Evolutionary conservation across 1,284 basidiomycete genomes (phyloP).

Genomic region (Bjerkandera adusta): DNA sequence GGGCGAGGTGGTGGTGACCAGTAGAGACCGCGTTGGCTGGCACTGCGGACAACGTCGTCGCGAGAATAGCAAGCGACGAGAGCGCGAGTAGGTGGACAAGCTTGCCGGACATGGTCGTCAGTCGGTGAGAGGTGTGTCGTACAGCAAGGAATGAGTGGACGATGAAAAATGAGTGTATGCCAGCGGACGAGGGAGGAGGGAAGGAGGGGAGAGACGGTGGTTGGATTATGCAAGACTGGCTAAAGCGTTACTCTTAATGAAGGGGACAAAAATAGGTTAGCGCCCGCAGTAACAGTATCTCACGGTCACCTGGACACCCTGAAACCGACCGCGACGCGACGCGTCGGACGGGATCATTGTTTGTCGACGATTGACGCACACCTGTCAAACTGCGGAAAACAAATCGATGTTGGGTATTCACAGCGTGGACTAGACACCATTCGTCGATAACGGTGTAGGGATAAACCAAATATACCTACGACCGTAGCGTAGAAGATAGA

Average conservation of each 20-base stretch:
- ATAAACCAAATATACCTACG: too few species aligned
- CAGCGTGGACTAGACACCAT: too few species aligned
- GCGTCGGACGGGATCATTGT: too few species aligned
- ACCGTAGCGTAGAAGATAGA: too few species aligned
- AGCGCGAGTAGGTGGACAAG: conserved; percentile 56
- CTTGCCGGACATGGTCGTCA: conserved; percentile 48
- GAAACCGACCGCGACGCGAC: background rate
- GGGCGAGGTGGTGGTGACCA: conserved; percentile 25
- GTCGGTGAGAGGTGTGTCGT: conserved; percentile 7
- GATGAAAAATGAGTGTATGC: conserved; percentile 34
- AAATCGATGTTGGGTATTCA: too few species aligned
- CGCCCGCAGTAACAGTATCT: conserved; percentile 1
- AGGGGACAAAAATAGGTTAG: too few species aligned
- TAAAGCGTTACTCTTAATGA: too few species aligned
- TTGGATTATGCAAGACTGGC: too few species aligned
- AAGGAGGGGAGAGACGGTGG: conserved; percentile 11
- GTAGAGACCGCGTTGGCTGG: conserved; percentile 51
- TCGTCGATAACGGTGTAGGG: too few species aligned
- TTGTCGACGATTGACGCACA: too few species aligned
- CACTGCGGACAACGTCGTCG: conserved; percentile 44
- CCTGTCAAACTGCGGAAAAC: too few species aligned
- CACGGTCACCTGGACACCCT: conserved; percentile 1
- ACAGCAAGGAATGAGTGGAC: conserved; percentile 32
- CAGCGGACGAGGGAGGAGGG: conserved; percentile 18
- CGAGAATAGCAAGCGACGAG: conserved; percentile 54